Evolutionary conservation across 2,329 filamentous ascomycete species (phyloP).

Genomic region (Aspergillus calidoustus): DNA sequence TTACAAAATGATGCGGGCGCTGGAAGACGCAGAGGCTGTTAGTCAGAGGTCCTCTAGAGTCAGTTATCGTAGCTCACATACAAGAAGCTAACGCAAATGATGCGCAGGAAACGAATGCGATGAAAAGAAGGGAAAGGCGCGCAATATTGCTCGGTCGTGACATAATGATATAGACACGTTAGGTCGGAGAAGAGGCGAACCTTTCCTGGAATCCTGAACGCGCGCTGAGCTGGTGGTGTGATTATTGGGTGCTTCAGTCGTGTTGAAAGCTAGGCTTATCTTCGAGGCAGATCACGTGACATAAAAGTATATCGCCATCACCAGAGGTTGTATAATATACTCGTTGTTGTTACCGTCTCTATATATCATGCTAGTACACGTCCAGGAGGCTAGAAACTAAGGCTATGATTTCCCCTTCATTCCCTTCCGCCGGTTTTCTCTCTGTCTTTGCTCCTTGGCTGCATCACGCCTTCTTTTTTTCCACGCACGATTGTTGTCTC

Average conservation of each 20-base stretch:
- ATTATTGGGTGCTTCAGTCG: background rate
- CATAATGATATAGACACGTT: conserved; percentile 23
- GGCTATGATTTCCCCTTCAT: conserved; percentile 41
- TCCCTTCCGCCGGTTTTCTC: conserved; percentile 61
- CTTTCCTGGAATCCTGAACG: background rate
- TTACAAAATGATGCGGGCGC: conserved; percentile 69
- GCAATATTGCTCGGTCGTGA: conserved; percentile 21
- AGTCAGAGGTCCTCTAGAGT: background rate
- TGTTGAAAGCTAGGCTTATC: background rate
- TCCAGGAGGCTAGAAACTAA: background rate
- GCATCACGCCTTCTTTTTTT: conserved; percentile 62
- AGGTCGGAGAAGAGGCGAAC: background rate
- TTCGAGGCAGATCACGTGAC: background rate
- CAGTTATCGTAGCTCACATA: conserved; percentile 22
- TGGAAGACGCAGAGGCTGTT: conserved; percentile 21
- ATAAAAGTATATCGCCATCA: background rate
- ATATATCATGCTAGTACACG: background rate
- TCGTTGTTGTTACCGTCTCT: too few species aligned
- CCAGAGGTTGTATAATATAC: background rate
- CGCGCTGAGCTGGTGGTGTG: background rate
- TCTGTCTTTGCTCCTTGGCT: conserved; percentile 63
- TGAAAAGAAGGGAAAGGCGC: conserved; percentile 30
- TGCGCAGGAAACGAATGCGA: conserved; percentile 32
- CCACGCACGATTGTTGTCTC: conserved; percentile 56
- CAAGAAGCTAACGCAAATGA: conserved; percentile 41